Evolutionary conservation across 2,329 filamentous ascomycete species (phyloP), one percentile per base, ranked within the genome.

Genomic region (Paramyrothecium sp.): DNA sequence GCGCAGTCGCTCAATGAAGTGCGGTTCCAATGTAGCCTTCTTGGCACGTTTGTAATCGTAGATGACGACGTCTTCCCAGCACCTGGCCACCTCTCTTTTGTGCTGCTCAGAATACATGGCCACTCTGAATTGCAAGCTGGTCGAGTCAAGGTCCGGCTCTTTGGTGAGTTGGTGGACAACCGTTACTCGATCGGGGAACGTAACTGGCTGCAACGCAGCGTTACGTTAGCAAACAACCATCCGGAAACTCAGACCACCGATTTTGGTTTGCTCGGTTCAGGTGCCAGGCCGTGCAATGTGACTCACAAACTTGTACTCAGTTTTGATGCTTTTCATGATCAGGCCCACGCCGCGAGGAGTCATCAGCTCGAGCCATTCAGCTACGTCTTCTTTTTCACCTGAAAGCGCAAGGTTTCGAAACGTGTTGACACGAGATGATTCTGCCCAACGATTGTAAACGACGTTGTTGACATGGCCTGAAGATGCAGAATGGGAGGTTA

Each of bases 261-360:
- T 4, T 5, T n/a, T n/a, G n/a, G n/a, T n/a, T n/a, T n/a, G n/a
- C n/a, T n/a, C n/a, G n/a, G 10, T 30, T 30, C 10, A 30, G n/a
- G 26, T 30, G 26, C 5, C 5, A 30, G 26, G 10, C 26, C 10
- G n/a, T 3, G 4, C 1, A 23, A 3, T 1, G 11, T 12, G 7
- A 11, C 88, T 62, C 70, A 95, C 91, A 75, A 96, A 92, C 76
- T 97, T 97, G 74, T 89, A 97, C 63, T 96, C 89, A 0, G 90
- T 88, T 65, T 83, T 89, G 63, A 97, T 92, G 64, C 87, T 91
- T 65, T 86, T 84, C 67, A 97, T 74, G 58, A 97, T 95, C 56
- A 97, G 71, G 0, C 93, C 92, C 19, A 87, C 78, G 1, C 83
- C 82, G 22, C 76, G 81, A 0, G 89, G 86, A 16, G 82, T 87